Conservation (phyloP, 441 rosid species). For the Macaranga tanarius region DNA sequence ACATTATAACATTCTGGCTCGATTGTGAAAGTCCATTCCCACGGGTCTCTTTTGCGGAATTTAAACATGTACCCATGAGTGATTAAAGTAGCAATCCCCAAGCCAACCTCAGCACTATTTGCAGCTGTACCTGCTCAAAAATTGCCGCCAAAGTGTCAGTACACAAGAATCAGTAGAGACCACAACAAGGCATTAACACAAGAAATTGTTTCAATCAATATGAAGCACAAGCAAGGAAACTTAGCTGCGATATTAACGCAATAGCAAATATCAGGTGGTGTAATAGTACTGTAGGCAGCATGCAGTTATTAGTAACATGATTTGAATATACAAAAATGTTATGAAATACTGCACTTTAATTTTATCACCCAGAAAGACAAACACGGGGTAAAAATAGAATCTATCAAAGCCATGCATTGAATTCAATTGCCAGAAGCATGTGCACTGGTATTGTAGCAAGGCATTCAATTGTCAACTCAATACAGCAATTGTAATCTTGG, state of each 20-base stretch:
- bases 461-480: too few relatives aligned
- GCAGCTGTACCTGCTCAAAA: conserved; percentile 49
- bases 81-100: conserved; percentile 70
- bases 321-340: neutral
- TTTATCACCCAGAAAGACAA: too few relatives aligned
- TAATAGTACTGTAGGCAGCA: neutral
- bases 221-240: too few relatives aligned
- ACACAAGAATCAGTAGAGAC: conserved; percentile 9
- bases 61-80: conserved; percentile 47
- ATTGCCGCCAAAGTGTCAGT: conserved; percentile 3
- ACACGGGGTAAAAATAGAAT: too few relatives aligned
- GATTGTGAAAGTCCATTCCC: conserved; percentile 20
- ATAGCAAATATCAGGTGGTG: neutral
- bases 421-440: too few relatives aligned
- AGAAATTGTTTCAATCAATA: too few relatives aligned
- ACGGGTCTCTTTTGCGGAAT: conserved; percentile 22
- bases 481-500: too few relatives aligned
- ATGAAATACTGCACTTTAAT: neutral
- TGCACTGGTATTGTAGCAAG: too few relatives aligned
- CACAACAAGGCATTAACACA: neutral
- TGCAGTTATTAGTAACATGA: neutral
- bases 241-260: neutral
- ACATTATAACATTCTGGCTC: conserved; percentile 25
- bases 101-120: conserved; percentile 70
- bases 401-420: too few relatives aligned